Evolutionary conservation across 192 early-diverging fungal species (phyloP), one percentile per base, ranked within the genome.

Genomic region (Gigaspora rosea): DNA sequence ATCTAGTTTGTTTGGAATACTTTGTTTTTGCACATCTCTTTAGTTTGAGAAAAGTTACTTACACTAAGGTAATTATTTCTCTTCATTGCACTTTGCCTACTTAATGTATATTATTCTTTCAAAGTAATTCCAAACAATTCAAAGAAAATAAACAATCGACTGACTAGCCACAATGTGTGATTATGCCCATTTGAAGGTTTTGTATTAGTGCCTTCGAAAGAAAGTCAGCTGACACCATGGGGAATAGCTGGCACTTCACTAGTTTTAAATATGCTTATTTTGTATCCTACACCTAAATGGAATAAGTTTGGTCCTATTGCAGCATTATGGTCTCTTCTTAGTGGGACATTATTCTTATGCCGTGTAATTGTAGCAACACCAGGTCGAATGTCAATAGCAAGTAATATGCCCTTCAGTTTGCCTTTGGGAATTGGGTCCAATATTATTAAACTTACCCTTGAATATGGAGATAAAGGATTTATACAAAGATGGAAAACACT

Each of bases 181-280:
- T 3, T n/a, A 27, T 18, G 41, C 16, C 1, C 22, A 69, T 69
- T 69, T 46, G 15, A 9, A 50, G 35, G 41, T 12, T 7, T 48
- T 20, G 67, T 18, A 2, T 69, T 69, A 12, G 67, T 69, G 27
- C 67, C 67, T 69, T 69, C 67, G 16, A 20, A 16, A 48, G 22
- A 69, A 48, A 69, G 67, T 48, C 67, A 69, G n/a, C 13, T 69
- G 41, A 69, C 67, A 47, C 67, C 67, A 8, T 69, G 67, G 67
- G 67, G 36, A 27, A 47, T 69, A 69, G 32, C 36, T 13, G 41
- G n/a, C 8, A 47, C 41, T 18, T 8, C 16, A 6, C 18, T 69
- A 50, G 1, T 50, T 69, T 2, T 69, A 13, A 69, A 69, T 69
- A 48, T 47, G 41, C 7, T 69, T 47, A 69, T 69, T 10, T 69